Base-by-base conservation (phyloP, 2,329 filamentous ascomycete species). In the Cytospora piceae region DNA sequence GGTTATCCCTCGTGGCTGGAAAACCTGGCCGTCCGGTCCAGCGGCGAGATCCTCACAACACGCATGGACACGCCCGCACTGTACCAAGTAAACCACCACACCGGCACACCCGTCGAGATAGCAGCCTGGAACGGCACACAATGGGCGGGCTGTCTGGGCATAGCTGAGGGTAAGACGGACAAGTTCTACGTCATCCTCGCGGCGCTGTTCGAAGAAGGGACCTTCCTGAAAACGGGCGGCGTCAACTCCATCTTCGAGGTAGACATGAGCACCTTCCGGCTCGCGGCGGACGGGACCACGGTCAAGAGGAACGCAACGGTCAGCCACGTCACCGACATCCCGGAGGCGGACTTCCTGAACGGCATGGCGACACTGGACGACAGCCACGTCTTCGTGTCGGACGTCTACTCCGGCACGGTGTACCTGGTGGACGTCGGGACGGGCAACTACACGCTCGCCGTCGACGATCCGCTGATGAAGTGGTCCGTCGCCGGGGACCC, bases 371-470 rank as follows among this genome's bases (percentile, higher is more conserved):
- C 68, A 5, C 65, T 73, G 7, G 65, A 58, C 32, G 49, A 65
- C 20, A 54, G 66, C n/a, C 58, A 66, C 7, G 69, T 75, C 6
- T 69, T 75, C 17, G 62, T 73, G 9, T 68, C 71, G 3, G 75
- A 77, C 46, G 73, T 72, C 22, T 67, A 66, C 14, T 64, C 63
- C 3, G 74, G 74, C 9, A 61, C 67, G 5, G 69, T 75, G 22
- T 74, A 68, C 57, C 71, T 71, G 49, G 58, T 75, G 22, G 70
- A 76, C 63, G 69, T 71, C 2, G 24, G 22, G 2, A 71, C 68
- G 1, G 72, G 71, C 3, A 29, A 52, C 5, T 68, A 70, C 62
- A 63, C 68, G 27, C 56, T 68, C 11, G 70, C 71, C 0, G 54
- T 74, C 24, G 57, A 70, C 12, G 61, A 69, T 20, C 39, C 70